These are phyloP conservation scores for Mortierella sp. DNA, from an alignment of 371 early-diverging fungal species.

Conservation along the genomic window DNA sequence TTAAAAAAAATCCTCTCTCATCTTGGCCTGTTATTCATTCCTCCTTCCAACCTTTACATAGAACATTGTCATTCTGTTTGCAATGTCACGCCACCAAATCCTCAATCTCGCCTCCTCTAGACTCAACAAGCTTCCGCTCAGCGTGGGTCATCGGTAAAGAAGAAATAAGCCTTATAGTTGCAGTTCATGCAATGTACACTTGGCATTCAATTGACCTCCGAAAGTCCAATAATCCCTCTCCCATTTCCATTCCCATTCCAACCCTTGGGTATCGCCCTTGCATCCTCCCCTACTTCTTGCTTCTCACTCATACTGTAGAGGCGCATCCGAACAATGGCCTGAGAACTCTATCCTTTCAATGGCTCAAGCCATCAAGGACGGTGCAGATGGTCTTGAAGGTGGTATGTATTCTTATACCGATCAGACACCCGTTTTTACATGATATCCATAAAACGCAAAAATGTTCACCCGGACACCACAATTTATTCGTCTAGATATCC, in stretches of 20 bases:
- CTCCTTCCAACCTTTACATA: neutral
- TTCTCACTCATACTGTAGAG: conserved; percentile 52
- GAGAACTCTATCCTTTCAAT: conserved; percentile 75
- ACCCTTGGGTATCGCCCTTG: neutral
- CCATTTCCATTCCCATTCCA: too few species aligned
- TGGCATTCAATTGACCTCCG: neutral
- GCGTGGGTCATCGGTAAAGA: conserved; percentile 53
- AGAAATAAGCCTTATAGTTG: neutral
- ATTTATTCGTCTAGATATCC: conserved; percentile 61
- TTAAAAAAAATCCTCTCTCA: neutral
- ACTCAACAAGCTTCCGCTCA: conserved; percentile 41
- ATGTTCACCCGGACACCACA: conserved; percentile 13
- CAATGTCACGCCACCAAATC: conserved; percentile 36
- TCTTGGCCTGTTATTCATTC: neutral
- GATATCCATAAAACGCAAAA: conserved; percentile 2
- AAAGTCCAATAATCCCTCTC: neutral
- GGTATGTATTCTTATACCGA: conserved; percentile 47
- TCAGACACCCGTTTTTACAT: too few species aligned
- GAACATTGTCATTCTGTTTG: neutral
- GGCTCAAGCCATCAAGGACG: conserved; percentile 67
- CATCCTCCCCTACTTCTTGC: neutral
- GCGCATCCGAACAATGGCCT: conserved; percentile 70
- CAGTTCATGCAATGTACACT: neutral
- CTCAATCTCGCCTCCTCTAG: conserved; percentile 40
- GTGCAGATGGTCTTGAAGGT: conserved; percentile 73